A percentile compares a stretch with the other conserved stretches of the same genome.
Conservation (phyloP, 2,329 filamentous ascomycete genomes). For the Claviceps sp. region DNA sequence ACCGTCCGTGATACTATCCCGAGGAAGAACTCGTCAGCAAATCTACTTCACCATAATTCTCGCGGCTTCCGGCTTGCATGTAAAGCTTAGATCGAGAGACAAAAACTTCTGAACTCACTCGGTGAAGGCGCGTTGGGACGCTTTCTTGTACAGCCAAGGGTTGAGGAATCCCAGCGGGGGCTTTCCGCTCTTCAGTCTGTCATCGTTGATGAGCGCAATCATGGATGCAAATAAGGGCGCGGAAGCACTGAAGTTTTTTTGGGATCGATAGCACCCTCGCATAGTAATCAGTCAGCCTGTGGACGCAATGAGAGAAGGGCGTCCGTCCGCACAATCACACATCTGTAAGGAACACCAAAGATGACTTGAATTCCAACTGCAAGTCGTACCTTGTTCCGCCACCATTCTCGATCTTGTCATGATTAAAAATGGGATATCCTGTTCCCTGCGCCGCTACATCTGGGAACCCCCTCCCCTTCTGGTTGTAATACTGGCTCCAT, state of each 20-base stretch:
- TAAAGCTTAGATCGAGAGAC: neutral
- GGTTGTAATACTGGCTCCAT: slow-evolving; percentile 35
- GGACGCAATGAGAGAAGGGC: too few species aligned
- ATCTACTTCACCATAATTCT: neutral
- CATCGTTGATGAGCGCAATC: slow-evolving; percentile 51
- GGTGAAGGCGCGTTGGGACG: slow-evolving; percentile 18
- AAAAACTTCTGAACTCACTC: slow-evolving; percentile 18
- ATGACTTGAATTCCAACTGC: too few species aligned
- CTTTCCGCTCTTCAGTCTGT: slow-evolving; percentile 40
- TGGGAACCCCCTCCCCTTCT: slow-evolving; percentile 42
- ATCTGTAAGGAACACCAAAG: neutral
- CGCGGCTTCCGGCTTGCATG: neutral
- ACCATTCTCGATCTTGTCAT: slow-evolving; percentile 11
- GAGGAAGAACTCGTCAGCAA: slow-evolving; percentile 2
- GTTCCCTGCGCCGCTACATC: slow-evolving; percentile 44
- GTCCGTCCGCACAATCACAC: too few species aligned
- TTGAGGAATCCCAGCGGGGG: slow-evolving; percentile 45
- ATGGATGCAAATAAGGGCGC: slow-evolving; percentile 50
- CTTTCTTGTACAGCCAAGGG: slow-evolving; percentile 40
- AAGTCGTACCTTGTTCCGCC: slow-evolving; percentile 21
- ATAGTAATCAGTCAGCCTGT: neutral
- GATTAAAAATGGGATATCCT: slow-evolving; percentile 21
- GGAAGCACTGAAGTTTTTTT: slow-evolving; percentile 30
- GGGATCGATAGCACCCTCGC: too few species aligned
- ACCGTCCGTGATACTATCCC: slow-evolving; percentile 21